Conservation (phyloP, 139 green algal species). For the Chlamydomonas eustigma region DNA sequence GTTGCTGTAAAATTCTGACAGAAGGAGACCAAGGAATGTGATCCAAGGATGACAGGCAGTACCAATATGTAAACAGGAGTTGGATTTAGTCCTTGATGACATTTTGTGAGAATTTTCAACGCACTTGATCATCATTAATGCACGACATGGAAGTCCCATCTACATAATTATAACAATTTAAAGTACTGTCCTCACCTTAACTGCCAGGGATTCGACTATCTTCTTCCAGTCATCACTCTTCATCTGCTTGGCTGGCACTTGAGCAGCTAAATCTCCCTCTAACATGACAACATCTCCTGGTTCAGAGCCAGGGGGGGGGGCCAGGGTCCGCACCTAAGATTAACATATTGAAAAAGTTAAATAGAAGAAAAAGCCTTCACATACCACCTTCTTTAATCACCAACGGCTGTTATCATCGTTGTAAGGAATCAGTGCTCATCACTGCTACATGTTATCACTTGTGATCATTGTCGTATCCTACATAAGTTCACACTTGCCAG, state of each 20-base stretch:
- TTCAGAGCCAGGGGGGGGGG: conserved; percentile 29
- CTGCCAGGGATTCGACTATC: conserved; percentile 1
- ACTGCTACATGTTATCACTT: background rate
- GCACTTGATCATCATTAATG: too few species aligned
- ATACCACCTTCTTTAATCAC: background rate
- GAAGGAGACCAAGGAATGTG: too few species aligned
- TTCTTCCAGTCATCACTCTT: conserved; percentile 23
- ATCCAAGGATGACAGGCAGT: too few species aligned
- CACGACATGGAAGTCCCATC: too few species aligned
- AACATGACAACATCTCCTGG: conserved; percentile 36
- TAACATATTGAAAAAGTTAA: too few species aligned
- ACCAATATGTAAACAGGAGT: too few species aligned
- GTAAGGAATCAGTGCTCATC: background rate
- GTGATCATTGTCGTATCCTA: too few species aligned
- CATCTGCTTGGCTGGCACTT: conserved; percentile 24
- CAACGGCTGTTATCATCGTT: background rate
- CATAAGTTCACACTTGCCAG: too few species aligned
- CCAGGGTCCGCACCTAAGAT: conserved; percentile 31
- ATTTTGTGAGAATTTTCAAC: too few species aligned
- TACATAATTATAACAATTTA: too few species aligned
- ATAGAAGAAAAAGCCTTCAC: background rate
- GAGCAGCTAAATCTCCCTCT: conserved; percentile 19
- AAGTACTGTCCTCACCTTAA: background rate
- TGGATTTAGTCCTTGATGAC: too few species aligned
- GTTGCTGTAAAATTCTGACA: conserved; percentile 21